phyloP scores from a whole-genome alignment of 2,329 filamentous ascomycete species.

The Colletotrichum siamense region DNA sequence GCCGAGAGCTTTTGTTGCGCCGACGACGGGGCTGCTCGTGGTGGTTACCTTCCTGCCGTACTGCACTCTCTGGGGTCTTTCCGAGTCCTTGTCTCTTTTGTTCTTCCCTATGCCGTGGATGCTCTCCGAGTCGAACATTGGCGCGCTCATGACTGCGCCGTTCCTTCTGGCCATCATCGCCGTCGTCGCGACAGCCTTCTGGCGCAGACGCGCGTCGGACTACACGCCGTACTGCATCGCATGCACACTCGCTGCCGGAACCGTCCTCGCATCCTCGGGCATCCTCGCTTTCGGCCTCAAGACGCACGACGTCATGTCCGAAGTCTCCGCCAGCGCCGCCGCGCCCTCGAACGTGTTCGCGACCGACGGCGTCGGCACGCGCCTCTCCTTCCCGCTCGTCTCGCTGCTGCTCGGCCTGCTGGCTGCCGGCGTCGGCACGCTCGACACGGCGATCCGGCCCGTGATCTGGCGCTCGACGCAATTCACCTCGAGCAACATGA shows the following conservation, averaged over 20 bases:
- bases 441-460: conserved; percentile 47
- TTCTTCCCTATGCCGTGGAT: conserved; percentile 49
- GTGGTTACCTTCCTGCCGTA: conserved; percentile 50
- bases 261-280: conserved; percentile 44
- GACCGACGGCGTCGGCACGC: conserved; percentile 27
- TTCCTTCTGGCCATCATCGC: conserved; percentile 45
- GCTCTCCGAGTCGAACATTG: conserved; percentile 43
- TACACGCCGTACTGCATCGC: conserved; percentile 39
- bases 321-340: conserved; percentile 20
- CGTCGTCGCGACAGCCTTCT: conserved; percentile 37
- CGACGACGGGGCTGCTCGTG: conserved; percentile 53
- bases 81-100: conserved; percentile 50
- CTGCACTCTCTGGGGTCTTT: conserved; percentile 52
- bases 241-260: conserved; percentile 39
- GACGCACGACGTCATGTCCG: conserved; percentile 38
- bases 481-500: conserved; percentile 53
- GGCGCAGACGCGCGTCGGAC: conserved; percentile 31
- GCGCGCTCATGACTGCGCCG: conserved; percentile 49
- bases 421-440: conserved; percentile 44
- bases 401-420: conserved; percentile 54
- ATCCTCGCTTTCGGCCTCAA: conserved; percentile 52
- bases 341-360: conserved; percentile 30
- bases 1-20: conserved; percentile 53
- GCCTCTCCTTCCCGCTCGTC: conserved; percentile 44
- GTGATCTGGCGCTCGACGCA: conserved; percentile 52